phyloP scores from a whole-genome alignment of 1,284 basidiomycete genomes.

The Moesziomyces sp. region DNA sequence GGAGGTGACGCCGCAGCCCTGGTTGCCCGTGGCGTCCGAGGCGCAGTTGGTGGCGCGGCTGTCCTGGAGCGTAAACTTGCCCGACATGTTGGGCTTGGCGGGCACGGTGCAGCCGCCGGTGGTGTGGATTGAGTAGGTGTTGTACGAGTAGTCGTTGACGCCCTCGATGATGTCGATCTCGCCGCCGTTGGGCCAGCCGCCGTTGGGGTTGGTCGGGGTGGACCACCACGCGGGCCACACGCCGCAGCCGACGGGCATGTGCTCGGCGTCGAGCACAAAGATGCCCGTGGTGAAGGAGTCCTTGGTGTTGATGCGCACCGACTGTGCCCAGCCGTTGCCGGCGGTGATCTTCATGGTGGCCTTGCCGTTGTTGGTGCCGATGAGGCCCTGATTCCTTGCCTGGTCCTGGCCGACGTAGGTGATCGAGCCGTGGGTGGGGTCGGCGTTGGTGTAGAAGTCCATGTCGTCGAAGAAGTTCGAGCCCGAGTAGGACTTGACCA shows the following conservation, averaged over 20 bases:
- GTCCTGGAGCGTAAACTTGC: slow-evolving; percentile 35
- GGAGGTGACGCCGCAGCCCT: slow-evolving; percentile 76
- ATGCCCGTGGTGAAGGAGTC: slow-evolving; percentile 53
- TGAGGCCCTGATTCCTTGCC: slow-evolving; percentile 37
- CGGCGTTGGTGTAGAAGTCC: slow-evolving; percentile 50
- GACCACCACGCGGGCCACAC: slow-evolving; percentile 66
- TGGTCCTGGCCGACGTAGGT: slow-evolving; percentile 35
- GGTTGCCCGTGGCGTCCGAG: slow-evolving; percentile 72
- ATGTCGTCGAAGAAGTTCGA: slow-evolving; percentile 52
- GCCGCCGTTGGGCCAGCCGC: slow-evolving; percentile 58
- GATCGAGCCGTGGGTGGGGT: slow-evolving; percentile 54
- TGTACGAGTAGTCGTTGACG: slow-evolving; percentile 52
- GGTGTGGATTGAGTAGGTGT: slow-evolving; percentile 58
- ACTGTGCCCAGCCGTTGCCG: slow-evolving; percentile 38
- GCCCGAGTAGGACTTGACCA: slow-evolving; percentile 50
- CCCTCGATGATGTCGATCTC: slow-evolving; percentile 64
- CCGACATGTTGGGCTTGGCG: slow-evolving; percentile 27
- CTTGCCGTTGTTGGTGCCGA: slow-evolving; percentile 37
- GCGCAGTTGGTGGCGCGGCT: slow-evolving; percentile 72
- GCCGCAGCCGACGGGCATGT: slow-evolving; percentile 59
- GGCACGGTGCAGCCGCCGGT: slow-evolving; percentile 41
- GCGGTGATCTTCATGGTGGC: slow-evolving; percentile 44
- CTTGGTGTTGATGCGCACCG: slow-evolving; percentile 54
- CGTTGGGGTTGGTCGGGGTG: slow-evolving; percentile 32
- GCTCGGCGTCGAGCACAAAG: slow-evolving; percentile 53